Conservation (phyloP, 2,329 filamentous ascomycete species). For the Scedosporium boydii region DNA sequence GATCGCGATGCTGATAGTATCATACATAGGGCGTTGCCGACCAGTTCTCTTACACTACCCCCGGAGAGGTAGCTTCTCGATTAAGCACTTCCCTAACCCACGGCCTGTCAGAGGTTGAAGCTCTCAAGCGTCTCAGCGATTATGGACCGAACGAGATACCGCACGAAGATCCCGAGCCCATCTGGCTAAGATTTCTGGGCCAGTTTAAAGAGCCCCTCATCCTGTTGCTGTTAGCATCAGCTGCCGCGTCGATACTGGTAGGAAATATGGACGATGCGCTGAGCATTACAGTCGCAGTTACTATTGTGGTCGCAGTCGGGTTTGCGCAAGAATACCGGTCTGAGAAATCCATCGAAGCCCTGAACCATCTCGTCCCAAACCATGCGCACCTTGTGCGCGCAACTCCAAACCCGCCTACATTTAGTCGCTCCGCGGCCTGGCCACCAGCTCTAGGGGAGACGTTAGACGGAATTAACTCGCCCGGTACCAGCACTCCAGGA, state of each 20-base stretch:
- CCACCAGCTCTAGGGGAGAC: slow-evolving; percentile 33
- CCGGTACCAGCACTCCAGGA: slow-evolving; percentile 48
- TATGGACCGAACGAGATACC: slow-evolving; percentile 92
- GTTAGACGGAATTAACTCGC: slow-evolving; percentile 12
- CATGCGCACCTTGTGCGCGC: slow-evolving; percentile 85
- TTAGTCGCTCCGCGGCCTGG: slow-evolving; percentile 33
- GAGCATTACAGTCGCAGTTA: slow-evolving; percentile 91
- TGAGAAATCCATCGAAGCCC: slow-evolving; percentile 90
- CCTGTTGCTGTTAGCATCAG: slow-evolving; percentile 79
- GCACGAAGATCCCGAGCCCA: slow-evolving; percentile 82
- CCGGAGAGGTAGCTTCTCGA: slow-evolving; percentile 66
- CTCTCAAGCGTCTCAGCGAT: slow-evolving; percentile 65
- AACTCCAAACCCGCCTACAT: slow-evolving; percentile 22
- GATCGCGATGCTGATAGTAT: slow-evolving; percentile 15
- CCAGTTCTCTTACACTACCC: slow-evolving; percentile 58
- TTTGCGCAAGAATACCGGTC: slow-evolving; percentile 97
- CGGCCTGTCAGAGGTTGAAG: slow-evolving; percentile 74
- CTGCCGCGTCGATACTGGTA: slow-evolving; percentile 78
- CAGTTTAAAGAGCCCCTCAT: slow-evolving; percentile 97
- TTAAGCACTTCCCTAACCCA: slow-evolving; percentile 75
- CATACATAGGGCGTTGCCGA: slow-evolving; percentile 38
- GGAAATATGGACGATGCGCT: slow-evolving; percentile 92
- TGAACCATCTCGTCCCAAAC: slow-evolving; percentile 89
- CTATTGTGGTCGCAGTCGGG: slow-evolving; percentile 91
- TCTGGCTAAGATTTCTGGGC: slow-evolving; percentile 91